Evolutionary conservation across 1,139 yeast genomes (phyloP).

Genomic region (Ogataea hybrid): DNA sequence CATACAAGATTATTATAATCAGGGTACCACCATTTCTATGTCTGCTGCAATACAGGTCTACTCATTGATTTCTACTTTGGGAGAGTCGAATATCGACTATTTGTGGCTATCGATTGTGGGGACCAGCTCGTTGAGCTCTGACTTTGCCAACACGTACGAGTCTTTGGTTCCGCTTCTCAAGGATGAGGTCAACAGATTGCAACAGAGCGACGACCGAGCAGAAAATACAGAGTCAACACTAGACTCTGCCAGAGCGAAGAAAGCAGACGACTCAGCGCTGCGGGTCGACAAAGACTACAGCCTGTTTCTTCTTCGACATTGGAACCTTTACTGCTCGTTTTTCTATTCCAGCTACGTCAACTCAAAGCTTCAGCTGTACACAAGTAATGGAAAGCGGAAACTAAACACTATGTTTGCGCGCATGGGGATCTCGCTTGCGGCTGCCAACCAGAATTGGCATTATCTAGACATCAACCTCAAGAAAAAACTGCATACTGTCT

Average conservation of each 20-base stretch:
- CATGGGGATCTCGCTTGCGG: conserved; percentile 90
- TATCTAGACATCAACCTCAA: conserved; percentile 84
- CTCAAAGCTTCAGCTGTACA: conserved; percentile 84
- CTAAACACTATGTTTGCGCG: conserved; percentile 90
- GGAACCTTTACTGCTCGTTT: conserved; percentile 91
- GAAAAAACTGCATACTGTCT: conserved; percentile 65
- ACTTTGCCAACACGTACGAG: conserved; percentile 75
- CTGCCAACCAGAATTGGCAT: conserved; percentile 90
- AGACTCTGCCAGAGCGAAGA: conserved; percentile 37
- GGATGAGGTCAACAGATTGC: conserved; percentile 79
- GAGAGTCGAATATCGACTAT: conserved; percentile 66
- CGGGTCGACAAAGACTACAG: conserved; percentile 82
- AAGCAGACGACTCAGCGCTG: conserved; percentile 65
- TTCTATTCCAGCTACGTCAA: conserved; percentile 87
- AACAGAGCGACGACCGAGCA: conserved; percentile 18
- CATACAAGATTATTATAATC: conserved; percentile 70
- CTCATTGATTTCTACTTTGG: conserved; percentile 74
- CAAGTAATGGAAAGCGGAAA: conserved; percentile 85
- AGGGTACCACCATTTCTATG: conserved; percentile 76
- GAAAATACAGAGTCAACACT: conserved; percentile 7
- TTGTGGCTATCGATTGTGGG: conserved; percentile 92
- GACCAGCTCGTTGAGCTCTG: conserved; percentile 73
- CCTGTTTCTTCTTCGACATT: conserved; percentile 82
- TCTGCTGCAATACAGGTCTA: conserved; percentile 80
- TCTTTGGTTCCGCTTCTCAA: conserved; percentile 68